Base-by-base conservation (phyloP, 257 asterid genomes). In the Solanum chiquidenum region DNA sequence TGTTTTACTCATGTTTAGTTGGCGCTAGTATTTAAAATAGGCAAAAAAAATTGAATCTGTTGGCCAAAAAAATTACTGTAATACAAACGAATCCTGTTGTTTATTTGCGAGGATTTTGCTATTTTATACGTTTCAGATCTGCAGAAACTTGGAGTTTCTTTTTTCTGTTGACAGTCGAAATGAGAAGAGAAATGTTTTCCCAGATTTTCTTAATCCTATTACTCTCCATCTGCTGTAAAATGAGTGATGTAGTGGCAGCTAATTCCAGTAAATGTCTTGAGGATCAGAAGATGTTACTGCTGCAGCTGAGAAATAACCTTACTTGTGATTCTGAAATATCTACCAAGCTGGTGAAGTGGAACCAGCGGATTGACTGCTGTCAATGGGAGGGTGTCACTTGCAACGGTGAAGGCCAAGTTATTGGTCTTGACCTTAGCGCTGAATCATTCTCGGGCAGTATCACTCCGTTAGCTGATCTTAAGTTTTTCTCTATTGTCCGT, bases 331-430 rank as follows among this genome's bases (percentile, higher is more conserved):
- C 94, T 31, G 93, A 95, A 20, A 21, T 90, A 37, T 92, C 96
- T 73, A 86, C 91, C 35, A 94, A 94, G 90, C 82, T 94, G 58
- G 90, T 71, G 82, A 86, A 55, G 76, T 95, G 97, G 98, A 86
- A 88, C n/a, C 89, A 83, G 83, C 73, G 90, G 71, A 44, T n/a
- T 2, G 93, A 92, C 62, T 91, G 92, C 92, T 94, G 96, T 38
- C 74, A 52, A 14, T 93, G 98, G 96, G 37, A 74, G 21, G 97
- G 96, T 4, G 92, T 94, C 77, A 58, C 52, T 66, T 95, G 95
- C 89, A 94, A 94, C 75, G 0, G 5, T 12, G 77, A 34, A 2
- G 92, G 93, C 18, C 92, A 86, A 18, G 94, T 93, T 85, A 89
- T 89, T 0, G 87, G 85, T 42, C 95, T 93, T 29, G 95, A 94